Evolutionary conservation across 805 yeast genomes (phyloP).

Genomic region (Kluyveromyces starmeri): DNA sequence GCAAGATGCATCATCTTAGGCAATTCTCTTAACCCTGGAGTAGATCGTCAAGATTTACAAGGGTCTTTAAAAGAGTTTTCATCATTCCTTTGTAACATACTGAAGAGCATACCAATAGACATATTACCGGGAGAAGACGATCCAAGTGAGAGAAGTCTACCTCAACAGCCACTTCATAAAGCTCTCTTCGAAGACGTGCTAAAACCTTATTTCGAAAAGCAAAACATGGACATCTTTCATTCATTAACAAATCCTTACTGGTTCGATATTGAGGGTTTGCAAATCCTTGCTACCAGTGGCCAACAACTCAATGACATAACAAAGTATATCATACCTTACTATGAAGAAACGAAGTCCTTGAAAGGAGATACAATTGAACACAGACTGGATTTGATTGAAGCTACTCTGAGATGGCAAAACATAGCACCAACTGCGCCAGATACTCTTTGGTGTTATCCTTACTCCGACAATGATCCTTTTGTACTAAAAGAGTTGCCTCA

Average conservation of each 20-base stretch:
- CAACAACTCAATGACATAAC: conserved; percentile 73
- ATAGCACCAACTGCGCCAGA: conserved; percentile 94
- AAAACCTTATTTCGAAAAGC: conserved; percentile 32
- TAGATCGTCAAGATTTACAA: conserved; percentile 36
- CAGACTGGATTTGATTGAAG: conserved; percentile 50
- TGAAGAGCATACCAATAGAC: conserved; percentile 56
- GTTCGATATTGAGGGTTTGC: conserved; percentile 47
- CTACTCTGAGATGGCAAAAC: conserved; percentile 75
- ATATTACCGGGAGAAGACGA: conserved; percentile 81
- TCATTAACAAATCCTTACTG: conserved; percentile 67
- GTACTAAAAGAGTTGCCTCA: conserved; percentile 73
- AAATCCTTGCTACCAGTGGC: conserved; percentile 71
- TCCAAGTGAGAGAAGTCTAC: conserved; percentile 76
- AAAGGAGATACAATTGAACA: conserved; percentile 20
- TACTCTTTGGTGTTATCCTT: conserved; percentile 86
- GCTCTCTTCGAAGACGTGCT: conserved; percentile 50
- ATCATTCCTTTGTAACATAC: conserved; percentile 44
- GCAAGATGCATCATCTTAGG: conserved; percentile 64
- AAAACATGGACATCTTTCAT: conserved; percentile 31
- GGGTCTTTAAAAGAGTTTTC: conserved; percentile 54
- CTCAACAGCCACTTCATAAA: conserved; percentile 84
- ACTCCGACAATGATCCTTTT: conserved; percentile 69
- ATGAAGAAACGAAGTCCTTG: conserved; percentile 24
- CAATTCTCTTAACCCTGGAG: conserved; percentile 40
- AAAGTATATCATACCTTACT: conserved; percentile 48